Evolutionary conservation across 2,329 filamentous ascomycete genomes (phyloP).

Genomic region (Trichoderma atroviride): DNA sequence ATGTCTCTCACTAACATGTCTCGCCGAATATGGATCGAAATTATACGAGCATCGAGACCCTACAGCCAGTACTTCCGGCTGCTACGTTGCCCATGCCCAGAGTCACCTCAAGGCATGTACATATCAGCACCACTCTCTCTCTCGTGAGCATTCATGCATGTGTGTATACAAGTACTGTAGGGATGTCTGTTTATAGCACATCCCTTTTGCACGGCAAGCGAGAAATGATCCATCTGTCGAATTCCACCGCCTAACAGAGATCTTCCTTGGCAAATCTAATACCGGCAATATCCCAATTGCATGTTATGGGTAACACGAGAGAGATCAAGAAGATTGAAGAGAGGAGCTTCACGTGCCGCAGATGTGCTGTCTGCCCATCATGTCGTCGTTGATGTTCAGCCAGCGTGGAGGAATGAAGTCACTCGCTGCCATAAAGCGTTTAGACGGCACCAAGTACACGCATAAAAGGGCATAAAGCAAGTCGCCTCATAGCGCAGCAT

Average conservation of each 20-base stretch:
- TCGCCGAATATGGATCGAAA: not conserved
- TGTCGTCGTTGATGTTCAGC: not conserved
- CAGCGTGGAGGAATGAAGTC: not conserved
- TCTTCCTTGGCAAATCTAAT: constrained; percentile 7
- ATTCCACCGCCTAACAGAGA: constrained; percentile 2
- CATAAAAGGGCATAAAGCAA: not conserved
- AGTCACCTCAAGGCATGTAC: constrained; percentile 14
- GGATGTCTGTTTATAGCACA: not conserved
- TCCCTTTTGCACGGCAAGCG: not conserved
- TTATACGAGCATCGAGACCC: constrained; percentile 1
- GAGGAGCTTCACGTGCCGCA: not conserved
- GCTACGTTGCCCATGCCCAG: not conserved
- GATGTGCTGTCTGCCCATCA: not conserved
- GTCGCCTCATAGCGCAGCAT: not conserved
- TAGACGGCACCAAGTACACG: not conserved
- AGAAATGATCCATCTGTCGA: constrained; percentile 3
- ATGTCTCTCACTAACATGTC: constrained; percentile 2
- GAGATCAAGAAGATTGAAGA: not conserved
- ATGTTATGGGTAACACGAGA: constrained; percentile 4
- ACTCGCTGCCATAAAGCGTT: constrained; percentile 6
- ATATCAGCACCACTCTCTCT: not conserved
- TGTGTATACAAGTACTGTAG: not conserved
- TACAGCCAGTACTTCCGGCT: not conserved
- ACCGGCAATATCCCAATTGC: not conserved
- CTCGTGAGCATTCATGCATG: constrained; percentile 11